phyloP scores from a whole-genome alignment of 2,329 filamentous ascomycete species.

The Aaosphaeria pasadenensis region DNA sequence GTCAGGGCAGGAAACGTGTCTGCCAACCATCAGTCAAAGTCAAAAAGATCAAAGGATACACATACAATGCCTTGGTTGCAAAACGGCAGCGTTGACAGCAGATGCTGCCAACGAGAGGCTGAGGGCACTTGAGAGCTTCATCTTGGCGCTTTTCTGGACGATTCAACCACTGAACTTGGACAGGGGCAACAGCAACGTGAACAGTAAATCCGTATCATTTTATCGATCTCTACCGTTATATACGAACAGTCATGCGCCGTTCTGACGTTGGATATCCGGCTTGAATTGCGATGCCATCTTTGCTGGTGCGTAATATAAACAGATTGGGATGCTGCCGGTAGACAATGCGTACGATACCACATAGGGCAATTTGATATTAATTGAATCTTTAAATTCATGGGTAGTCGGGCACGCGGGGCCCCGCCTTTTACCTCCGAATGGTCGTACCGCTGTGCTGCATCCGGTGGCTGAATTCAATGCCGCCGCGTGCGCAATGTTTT shows the following conservation, averaged over 20 bases:
- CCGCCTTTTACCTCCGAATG: conserved; percentile 2
- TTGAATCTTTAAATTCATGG: conserved; percentile 10
- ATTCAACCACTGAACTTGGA: conserved; percentile 3
- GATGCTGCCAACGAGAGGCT: conserved; percentile 14
- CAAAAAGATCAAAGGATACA: neutral
- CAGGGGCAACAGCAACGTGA: neutral
- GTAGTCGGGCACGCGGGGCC: conserved; percentile 18
- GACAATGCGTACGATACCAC: conserved; percentile 5
- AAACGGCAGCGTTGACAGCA: conserved; percentile 18
- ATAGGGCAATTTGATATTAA: conserved; percentile 20
- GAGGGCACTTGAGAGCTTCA: conserved; percentile 24
- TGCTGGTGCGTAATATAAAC: too few species aligned
- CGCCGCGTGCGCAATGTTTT: too few species aligned
- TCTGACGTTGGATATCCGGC: too few species aligned
- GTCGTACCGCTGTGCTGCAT: too few species aligned
- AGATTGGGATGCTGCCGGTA: too few species aligned
- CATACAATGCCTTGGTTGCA: conserved; percentile 24
- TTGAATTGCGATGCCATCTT: too few species aligned
- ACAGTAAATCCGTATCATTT: neutral
- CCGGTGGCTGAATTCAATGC: too few species aligned
- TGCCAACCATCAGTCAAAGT: neutral
- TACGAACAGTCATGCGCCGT: conserved; percentile 2
- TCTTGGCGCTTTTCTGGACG: conserved; percentile 6
- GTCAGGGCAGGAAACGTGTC: conserved; percentile 25
- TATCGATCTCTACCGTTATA: conserved; percentile 5